Percentiles rank a stretch among this genome's conserved stretches.
Conservation (phyloP, 176 grass and related monocot species). For the Secale cereale region DNA sequence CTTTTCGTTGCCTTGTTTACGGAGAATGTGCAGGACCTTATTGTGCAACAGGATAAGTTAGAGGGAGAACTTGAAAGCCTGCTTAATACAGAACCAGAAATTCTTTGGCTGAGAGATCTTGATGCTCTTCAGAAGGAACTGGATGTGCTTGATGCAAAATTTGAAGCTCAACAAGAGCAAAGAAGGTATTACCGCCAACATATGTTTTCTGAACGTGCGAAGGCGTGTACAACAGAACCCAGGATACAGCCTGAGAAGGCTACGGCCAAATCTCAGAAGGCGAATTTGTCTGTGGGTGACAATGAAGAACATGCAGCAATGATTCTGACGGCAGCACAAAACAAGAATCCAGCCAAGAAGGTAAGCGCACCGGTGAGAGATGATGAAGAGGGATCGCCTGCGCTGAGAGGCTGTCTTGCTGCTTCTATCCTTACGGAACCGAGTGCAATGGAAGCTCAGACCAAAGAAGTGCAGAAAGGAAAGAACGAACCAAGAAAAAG, state of each 20-base stretch:
- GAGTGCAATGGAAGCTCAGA: conserved; percentile 35
- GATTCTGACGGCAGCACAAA: not conserved
- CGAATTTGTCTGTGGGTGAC: conserved; percentile 28
- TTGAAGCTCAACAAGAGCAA: not conserved
- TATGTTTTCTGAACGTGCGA: not conserved
- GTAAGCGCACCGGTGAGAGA: conserved; percentile 27
- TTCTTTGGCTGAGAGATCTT: conserved; percentile 79
- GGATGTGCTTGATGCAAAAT: conserved; percentile 48
- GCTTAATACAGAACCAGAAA: conserved; percentile 30
- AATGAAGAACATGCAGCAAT: conserved; percentile 25
- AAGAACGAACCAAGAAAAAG: conserved; percentile 29
- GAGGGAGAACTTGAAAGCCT: conserved; percentile 44
- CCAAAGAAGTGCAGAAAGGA: not conserved
- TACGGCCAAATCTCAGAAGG: conserved; percentile 44
- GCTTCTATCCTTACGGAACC: conserved; percentile 34
- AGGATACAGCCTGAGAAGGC: conserved; percentile 49
- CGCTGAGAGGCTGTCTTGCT: conserved; percentile 44
- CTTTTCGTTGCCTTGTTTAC: conserved; percentile 65
- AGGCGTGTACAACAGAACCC: not conserved
- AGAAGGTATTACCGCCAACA: not conserved
- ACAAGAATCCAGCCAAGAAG: conserved; percentile 33
- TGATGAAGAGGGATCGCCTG: conserved; percentile 29
- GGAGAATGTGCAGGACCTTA: conserved; percentile 61
- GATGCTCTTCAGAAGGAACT: conserved; percentile 71
- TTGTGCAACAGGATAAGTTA: conserved; percentile 43